phyloP scores from a whole-genome alignment of 176 grass and related monocot species.

The Rhipidocladum racemiflorum region DNA sequence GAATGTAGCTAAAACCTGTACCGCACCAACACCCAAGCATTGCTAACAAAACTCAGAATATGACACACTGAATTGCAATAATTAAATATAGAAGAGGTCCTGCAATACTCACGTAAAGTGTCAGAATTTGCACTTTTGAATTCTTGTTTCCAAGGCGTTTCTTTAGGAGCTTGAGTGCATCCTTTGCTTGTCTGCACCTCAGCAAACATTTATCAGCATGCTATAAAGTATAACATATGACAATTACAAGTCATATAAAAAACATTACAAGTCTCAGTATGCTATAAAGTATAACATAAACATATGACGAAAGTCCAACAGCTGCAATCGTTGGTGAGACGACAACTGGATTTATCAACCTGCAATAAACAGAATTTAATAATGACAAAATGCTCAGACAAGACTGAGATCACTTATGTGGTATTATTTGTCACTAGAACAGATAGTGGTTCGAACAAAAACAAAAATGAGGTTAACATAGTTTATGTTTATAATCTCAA shows the following conservation, averaged over 20 bases:
- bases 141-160: slow-evolving; percentile 93
- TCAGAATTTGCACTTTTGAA: slow-evolving; percentile 86
- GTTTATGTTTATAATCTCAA: too few relatives aligned
- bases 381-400: background rate
- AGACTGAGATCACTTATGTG: slow-evolving; percentile 3
- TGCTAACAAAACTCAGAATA: background rate
- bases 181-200: slow-evolving; percentile 84
- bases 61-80: background rate
- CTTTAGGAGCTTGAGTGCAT: slow-evolving; percentile 90
- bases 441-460: too few relatives aligned
- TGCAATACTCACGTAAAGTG: slow-evolving; percentile 77
- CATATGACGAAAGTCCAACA: slow-evolving; percentile 93
- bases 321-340: slow-evolving; percentile 90
- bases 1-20: background rate
- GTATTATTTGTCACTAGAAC: background rate
- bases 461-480: too few relatives aligned
- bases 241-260: background rate
- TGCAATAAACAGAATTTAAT: slow-evolving; percentile 42
- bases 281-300: too few relatives aligned
- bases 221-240: slow-evolving; percentile 7
- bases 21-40: background rate
- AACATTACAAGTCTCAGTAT: background rate
- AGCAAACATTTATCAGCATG: slow-evolving; percentile 27
- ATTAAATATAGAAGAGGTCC: background rate
- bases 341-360: slow-evolving; percentile 96